A percentile compares a stretch with the other conserved stretches of the same genome.
These are phyloP conservation scores for Talaromyces sp. DNA, from an alignment of 2,329 filamentous ascomycete genomes.

Conservation along the genomic window DNA sequence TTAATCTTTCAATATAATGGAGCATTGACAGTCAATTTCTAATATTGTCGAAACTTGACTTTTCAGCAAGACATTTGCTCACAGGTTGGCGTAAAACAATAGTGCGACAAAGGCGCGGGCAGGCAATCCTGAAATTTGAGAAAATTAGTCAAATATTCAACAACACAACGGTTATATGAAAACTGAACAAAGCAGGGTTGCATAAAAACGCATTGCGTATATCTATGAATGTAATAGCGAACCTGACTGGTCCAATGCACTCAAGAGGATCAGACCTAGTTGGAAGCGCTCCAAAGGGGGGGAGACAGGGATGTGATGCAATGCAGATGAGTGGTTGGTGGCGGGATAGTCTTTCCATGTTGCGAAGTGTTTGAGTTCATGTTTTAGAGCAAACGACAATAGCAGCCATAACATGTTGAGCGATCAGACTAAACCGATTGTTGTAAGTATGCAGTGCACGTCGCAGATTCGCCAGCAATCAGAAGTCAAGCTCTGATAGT, in stretches of 20 bases:
- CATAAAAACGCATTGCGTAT: conserved; percentile 3
- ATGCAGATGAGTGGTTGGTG: background rate
- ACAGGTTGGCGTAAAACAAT: background rate
- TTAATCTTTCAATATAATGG: background rate
- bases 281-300: conserved; percentile 1
- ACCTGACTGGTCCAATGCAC: conserved; percentile 8
- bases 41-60: background rate
- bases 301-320: conserved; percentile 4
- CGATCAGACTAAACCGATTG: background rate
- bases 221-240: conserved; percentile 3
- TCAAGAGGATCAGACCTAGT: background rate
- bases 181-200: background rate
- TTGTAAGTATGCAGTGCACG: background rate
- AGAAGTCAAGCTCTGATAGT: background rate
- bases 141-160: conserved; percentile 6
- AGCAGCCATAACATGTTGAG: conserved; percentile 2
- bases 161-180: conserved; percentile 1
- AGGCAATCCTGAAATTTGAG: conserved; percentile 2
- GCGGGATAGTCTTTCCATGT: background rate
- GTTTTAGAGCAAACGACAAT: conserved; percentile 1
- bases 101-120: background rate
- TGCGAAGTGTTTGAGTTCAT: conserved; percentile 1
- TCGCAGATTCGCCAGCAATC: background rate
- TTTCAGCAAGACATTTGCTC: background rate
- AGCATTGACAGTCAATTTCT: background rate